Evolutionary conservation across 1,139 yeast genomes (phyloP).

Genomic region (Candida dubliniensis): DNA sequence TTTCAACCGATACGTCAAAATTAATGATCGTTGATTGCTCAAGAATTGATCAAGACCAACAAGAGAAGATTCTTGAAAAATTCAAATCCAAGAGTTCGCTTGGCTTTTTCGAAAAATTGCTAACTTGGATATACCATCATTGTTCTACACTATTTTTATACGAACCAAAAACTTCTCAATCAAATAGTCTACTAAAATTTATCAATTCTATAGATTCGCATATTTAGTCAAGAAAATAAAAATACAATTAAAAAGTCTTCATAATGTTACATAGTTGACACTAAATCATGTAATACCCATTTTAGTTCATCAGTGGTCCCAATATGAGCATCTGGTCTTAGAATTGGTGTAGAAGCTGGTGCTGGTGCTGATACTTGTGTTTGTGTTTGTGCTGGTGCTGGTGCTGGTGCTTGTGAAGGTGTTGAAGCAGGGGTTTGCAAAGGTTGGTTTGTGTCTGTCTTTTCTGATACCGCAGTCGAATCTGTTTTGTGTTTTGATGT

Average conservation of each 20-base stretch:
- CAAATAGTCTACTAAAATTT: slow-evolving; percentile 17
- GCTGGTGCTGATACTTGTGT: too few species aligned
- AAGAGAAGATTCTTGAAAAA: slow-evolving; percentile 1
- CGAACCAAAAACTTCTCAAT: slow-evolving; percentile 7
- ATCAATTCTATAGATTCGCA: slow-evolving; percentile 21
- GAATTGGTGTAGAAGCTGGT: slow-evolving; percentile 5
- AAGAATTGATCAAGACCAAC: slow-evolving; percentile 3
- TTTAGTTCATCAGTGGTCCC: slow-evolving; percentile 71
- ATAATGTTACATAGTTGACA: slow-evolving; percentile 31
- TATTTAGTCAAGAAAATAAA: slow-evolving; percentile 7
- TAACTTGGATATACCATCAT: slow-evolving; percentile 5
- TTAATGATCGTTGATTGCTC: slow-evolving; percentile 9
- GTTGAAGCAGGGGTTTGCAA: too few species aligned
- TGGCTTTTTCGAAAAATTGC: neutral
- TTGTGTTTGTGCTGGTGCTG: too few species aligned
- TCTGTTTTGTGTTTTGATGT: neutral
- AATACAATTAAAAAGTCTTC: neutral
- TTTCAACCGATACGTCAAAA: slow-evolving; percentile 2
- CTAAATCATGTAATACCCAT: slow-evolving; percentile 65
- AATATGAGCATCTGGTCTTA: slow-evolving; percentile 32
- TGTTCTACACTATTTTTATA: slow-evolving; percentile 7
- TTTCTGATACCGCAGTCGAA: neutral
- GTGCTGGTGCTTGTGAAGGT: too few species aligned
- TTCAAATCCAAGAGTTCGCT: neutral
- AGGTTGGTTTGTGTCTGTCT: too few species aligned